Evolutionary conservation across 2,329 filamentous ascomycete genomes (phyloP), one percentile per base, ranked within the genome.

Genomic region (Fusarium buxicola): DNA sequence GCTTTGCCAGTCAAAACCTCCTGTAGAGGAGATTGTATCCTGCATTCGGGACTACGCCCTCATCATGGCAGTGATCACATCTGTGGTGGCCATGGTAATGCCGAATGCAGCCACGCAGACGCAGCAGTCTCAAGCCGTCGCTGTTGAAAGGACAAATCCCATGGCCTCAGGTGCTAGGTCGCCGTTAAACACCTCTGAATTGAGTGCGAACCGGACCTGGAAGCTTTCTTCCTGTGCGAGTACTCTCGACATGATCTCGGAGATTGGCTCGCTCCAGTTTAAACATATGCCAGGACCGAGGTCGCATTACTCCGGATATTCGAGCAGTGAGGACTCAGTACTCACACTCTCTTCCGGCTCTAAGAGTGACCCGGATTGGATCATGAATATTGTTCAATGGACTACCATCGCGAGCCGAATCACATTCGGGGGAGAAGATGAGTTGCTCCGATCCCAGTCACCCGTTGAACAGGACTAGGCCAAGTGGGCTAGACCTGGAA

Each of bases 321-420:
- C 62, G 38, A 24, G 30, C 25, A 36, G 57, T 32, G 55, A 62
- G 32, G 62, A 40, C 15, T 58, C 51, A n/a, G 31, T 15, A 9
- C 44, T 63, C 27, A 41, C 58, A 7, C 43, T 65, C 27, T 55
- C 52, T 21, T 62, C 45, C 16, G 40, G 49, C 31, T 27, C 48
- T 15, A 40, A 27, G 16, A 32, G 36, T 47, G 57, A 55, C 18
- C 48, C 53, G 18, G 45, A 24, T 16, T 36, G 46, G 39, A 36
- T 36, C 30, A 38, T 49, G 36, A 47, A 65, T n/a, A 62, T 65
- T 35, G 25, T 56, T 31, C 57, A 46, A 38, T 58, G 57, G 62
- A 45, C 34, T 16, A 31, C 36, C 15, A 30, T 40, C 38, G 49
- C 39, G 24, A 10, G 18, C 18, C 36, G 45, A 7, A 31, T 24